phyloP scores from a whole-genome alignment of 2,329 filamentous ascomycete genomes.

The Triangularia verruculosa region DNA sequence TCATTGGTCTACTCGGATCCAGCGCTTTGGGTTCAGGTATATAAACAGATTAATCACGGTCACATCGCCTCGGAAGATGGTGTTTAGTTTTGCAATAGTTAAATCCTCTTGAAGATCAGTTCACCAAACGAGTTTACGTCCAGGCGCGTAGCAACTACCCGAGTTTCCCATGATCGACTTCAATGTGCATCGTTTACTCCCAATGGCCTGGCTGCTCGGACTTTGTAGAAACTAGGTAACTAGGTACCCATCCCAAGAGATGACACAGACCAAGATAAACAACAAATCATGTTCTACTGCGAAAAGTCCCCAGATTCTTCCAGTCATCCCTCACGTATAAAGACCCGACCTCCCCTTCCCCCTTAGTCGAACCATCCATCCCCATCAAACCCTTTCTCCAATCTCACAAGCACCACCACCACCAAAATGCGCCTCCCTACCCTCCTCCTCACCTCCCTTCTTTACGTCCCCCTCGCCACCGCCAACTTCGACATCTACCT shows the following conservation, averaged over 20 bases:
- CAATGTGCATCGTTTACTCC: no score
- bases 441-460: background rate
- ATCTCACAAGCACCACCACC: background rate
- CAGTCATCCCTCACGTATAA: no score
- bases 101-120: background rate
- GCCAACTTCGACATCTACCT: conserved; percentile 1
- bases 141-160: no score
- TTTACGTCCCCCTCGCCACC: background rate
- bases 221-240: no score
- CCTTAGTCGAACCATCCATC: background rate
- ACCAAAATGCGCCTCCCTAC: background rate
- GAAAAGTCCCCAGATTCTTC: no score
- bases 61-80: background rate
- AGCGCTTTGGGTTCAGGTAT: background rate
- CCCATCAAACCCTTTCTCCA: background rate
- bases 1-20: background rate
- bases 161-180: no score
- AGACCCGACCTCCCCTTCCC: background rate
- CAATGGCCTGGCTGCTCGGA: no score
- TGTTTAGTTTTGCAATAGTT: background rate
- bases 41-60: background rate
- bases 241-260: no score
- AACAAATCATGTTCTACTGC: no score
- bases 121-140: background rate
- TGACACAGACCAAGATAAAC: no score